phyloP scores from a whole-genome alignment of 2,329 filamentous ascomycete genomes.

The Cercospora zeae-maydis region DNA sequence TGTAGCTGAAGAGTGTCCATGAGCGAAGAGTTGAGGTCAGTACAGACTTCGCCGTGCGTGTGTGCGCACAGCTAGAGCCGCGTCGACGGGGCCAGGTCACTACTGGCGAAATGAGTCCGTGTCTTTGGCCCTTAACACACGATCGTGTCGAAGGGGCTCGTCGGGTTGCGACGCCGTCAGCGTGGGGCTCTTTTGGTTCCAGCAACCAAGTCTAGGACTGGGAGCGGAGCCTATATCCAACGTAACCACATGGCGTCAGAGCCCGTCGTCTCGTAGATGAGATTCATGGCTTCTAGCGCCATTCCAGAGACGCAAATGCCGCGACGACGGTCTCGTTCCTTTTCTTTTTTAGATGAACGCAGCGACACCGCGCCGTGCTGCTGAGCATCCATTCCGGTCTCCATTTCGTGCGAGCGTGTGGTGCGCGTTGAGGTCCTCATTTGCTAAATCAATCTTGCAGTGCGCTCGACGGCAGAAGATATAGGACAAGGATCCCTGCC shows the following conservation, averaged over 20 bases:
- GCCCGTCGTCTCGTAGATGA: conserved; percentile 16
- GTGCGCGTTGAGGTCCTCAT: not conserved
- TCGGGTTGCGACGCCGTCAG: conserved; percentile 3
- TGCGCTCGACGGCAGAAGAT: not conserved
- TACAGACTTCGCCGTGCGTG: conserved; percentile 2
- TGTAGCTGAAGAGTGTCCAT: not conserved
- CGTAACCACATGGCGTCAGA: conserved; percentile 17
- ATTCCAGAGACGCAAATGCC: conserved; percentile 14
- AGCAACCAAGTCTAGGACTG: conserved; percentile 6
- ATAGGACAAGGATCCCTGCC: conserved; percentile 17
- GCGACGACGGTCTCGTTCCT: conserved; percentile 9
- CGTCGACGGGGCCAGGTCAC: not conserved
- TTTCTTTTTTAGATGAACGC: conserved; percentile 11
- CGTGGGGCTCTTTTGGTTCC: conserved; percentile 9
- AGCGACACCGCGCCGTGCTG: not conserved
- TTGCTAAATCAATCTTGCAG: conserved; percentile 3
- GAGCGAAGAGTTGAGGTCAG: conserved; percentile 9
- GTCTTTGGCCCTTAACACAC: conserved; percentile 1
- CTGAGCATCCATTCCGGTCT: not conserved
- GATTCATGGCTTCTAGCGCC: conserved; percentile 14
- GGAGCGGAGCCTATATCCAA: conserved; percentile 2
- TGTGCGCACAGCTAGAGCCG: not conserved
- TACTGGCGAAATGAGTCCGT: conserved; percentile 16
- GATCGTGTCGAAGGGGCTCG: conserved; percentile 3
- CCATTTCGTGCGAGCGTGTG: not conserved